phyloP scores from a whole-genome alignment of 108 stramenopile species.

The Discostella stelligeroides region DNA sequence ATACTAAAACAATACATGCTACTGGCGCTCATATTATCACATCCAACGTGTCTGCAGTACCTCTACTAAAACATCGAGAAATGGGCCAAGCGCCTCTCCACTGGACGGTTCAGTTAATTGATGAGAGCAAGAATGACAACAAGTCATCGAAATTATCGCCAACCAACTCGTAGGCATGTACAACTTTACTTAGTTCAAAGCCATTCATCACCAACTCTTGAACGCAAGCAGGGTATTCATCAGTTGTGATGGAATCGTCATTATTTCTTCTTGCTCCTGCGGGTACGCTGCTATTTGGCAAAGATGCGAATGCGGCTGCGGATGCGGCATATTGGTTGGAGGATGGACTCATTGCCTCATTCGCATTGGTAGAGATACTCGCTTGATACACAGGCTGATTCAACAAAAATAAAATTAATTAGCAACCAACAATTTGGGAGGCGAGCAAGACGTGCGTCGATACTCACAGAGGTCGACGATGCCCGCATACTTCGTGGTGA shows the following conservation, averaged over 20 bases:
- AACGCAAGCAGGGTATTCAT: conserved; percentile 77
- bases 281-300: conserved; percentile 21
- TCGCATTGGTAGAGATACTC: conserved; percentile 11
- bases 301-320: conserved; percentile 31
- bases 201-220: conserved; percentile 90
- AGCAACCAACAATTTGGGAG: not conserved
- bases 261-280: conserved; percentile 6
- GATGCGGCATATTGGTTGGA: conserved; percentile 30
- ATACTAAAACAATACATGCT: too few relatives aligned
- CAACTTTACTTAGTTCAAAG: conserved; percentile 68
- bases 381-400: conserved; percentile 31
- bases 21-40: not conserved
- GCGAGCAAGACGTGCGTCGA: not conserved
- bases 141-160: conserved; percentile 87
- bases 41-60: too few relatives aligned
- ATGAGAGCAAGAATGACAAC: conserved; percentile 64
- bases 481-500: conserved; percentile 35
- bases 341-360: conserved; percentile 4
- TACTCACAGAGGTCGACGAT: conserved; percentile 40
- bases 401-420: not conserved
- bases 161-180: conserved; percentile 78
- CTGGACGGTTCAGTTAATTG: conserved; percentile 4
- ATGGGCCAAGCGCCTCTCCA: too few relatives aligned
- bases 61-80: too few relatives aligned
- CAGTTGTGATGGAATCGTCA: conserved; percentile 24